Base-by-base conservation (phyloP, 1,284 basidiomycete genomes). In the Apiotrichum siamense region DNA sequence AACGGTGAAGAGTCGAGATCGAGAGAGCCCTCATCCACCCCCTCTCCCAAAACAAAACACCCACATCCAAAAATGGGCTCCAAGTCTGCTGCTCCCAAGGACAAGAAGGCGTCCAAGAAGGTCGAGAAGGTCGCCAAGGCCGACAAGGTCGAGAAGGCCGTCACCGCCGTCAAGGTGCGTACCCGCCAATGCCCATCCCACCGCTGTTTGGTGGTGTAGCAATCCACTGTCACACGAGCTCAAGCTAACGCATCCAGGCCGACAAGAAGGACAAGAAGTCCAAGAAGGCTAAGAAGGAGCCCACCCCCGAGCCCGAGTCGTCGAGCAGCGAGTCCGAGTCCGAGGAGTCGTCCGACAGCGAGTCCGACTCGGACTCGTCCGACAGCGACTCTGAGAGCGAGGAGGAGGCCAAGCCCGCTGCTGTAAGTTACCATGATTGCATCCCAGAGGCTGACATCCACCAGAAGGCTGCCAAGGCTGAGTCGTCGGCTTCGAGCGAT, bases 231-330 rank as follows among this genome's bases (percentile, higher is more conserved):
- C n/a, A n/a, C n/a, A n/a, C 17, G 33, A 35, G 33, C 33, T 15
- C n/a, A 13, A 20, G 11, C 40, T 42, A 11, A 42, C 41, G 24
- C 29, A 5, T 17, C 5, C 44, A 51, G 50, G 35, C 32, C 44
- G 32, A 49, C 26, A 50, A 47, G 48, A 45, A 50, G 46, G 59
- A 63, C 49, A 64, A 69, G 64, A 70, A 70, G 58, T 56, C 65
- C 36, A 75, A 75, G 67, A 74, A 75, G 66, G 49, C 63, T 50
- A 67, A 68, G 62, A 74, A 74, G 66, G 73, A 71, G 57, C 68
- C 69, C 13, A 71, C 73, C 36, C 72, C 72, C 46, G 65, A 67
- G 54, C 41, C 54, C 38, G 35, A 38, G 44, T 58, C 58, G 25
- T 38, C 33, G n/a, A n/a, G n/a, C n/a, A n/a, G n/a, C n/a, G n/a